Percentiles rank a stretch among this genome's conserved stretches.
These are phyloP conservation scores for Fusarium nematophilum DNA, from an alignment of 2,329 filamentous ascomycete species.

Conservation along the genomic window DNA sequence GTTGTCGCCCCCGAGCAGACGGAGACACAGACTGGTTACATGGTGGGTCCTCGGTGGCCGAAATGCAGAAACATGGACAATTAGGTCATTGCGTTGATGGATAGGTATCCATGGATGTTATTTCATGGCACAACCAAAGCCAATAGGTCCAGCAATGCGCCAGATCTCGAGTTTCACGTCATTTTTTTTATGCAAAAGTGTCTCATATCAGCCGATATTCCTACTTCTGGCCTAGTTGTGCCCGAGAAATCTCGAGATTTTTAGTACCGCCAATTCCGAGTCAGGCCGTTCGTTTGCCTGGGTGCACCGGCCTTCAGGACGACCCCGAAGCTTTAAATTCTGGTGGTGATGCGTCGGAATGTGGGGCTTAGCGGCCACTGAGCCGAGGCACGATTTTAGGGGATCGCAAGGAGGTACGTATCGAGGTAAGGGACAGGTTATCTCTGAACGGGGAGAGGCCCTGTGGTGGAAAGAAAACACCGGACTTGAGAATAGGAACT, in stretches of 20 bases:
- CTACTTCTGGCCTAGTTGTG: slow-evolving; percentile 5
- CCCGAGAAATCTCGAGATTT: neutral
- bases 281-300: neutral
- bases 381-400: slow-evolving; percentile 31
- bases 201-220: slow-evolving; percentile 9
- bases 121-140: slow-evolving; percentile 1
- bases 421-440: too few relatives aligned
- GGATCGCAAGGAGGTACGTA: too few relatives aligned
- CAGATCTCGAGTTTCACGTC: neutral
- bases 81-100: neutral
- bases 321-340: slow-evolving; percentile 11
- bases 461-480: too few relatives aligned
- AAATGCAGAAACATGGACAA: slow-evolving; percentile 4
- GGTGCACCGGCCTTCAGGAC: neutral
- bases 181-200: neutral
- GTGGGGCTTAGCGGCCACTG: slow-evolving; percentile 22
- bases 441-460: too few relatives aligned
- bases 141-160: neutral
- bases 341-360: slow-evolving; percentile 9
- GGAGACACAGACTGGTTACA: neutral
- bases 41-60: slow-evolving; percentile 8
- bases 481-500: too few relatives aligned
- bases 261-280: neutral
- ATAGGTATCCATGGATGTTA: too few relatives aligned
- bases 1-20: neutral